Evolutionary conservation across 73 alveolate genomes (phyloP).

Genomic region (Durusdinium trenchii): DNA sequence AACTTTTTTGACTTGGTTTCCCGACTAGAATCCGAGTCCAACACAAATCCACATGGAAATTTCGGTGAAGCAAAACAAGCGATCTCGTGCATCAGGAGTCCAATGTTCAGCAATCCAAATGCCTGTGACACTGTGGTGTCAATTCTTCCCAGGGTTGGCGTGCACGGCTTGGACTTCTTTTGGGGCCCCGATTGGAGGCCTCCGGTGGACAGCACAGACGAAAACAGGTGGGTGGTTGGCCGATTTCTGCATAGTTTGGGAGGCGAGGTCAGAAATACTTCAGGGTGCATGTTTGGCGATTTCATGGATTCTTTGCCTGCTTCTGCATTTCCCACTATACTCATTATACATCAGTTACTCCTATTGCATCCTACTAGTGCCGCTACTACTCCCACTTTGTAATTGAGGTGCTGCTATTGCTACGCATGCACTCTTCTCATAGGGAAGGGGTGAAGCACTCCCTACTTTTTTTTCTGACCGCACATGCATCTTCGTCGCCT

Average conservation of each 20-base stretch:
- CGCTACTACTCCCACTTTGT: neutral
- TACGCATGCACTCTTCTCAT: neutral
- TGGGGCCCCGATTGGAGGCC: conserved; percentile 71
- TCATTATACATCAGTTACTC: neutral
- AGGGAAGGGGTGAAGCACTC: neutral
- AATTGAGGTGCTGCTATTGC: neutral
- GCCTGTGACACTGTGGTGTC: no score
- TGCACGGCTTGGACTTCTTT: conserved; percentile 58
- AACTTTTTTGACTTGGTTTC: no score
- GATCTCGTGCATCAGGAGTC: no score
- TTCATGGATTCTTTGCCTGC: no score
- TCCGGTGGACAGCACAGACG: neutral
- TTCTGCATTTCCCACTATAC: neutral
- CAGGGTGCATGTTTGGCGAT: no score
- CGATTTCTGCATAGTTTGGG: no score
- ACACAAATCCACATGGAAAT: no score
- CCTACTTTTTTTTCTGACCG: no score
- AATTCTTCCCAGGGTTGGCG: conserved; percentile 45
- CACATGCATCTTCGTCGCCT: neutral
- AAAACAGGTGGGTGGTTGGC: neutral
- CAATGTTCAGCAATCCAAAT: no score
- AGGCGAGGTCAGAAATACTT: no score
- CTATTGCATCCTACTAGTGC: neutral
- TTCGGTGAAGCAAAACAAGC: no score
- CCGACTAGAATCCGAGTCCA: no score